Evolutionary conservation across 1,284 basidiomycete species (phyloP).

Genomic region (Termitomyces sp.): DNA sequence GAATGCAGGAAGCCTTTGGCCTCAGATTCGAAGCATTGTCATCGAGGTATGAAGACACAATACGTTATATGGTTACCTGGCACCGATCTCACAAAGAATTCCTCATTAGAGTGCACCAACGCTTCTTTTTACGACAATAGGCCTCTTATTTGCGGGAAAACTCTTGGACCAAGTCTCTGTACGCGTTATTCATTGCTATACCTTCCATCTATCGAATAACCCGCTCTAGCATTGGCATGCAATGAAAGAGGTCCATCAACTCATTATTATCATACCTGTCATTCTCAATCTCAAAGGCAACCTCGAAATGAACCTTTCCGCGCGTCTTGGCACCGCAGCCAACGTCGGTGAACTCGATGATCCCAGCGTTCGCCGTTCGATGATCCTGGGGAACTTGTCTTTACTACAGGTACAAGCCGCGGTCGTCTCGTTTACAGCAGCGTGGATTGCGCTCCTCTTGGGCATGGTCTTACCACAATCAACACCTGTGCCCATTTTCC

Average conservation of each 20-base stretch:
- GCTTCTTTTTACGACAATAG: slow-evolving; percentile 64
- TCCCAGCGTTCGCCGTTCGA: slow-evolving; percentile 54
- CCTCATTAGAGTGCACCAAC: slow-evolving; percentile 63
- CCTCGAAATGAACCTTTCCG: slow-evolving; percentile 89
- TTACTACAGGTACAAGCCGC: slow-evolving; percentile 93
- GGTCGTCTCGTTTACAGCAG: slow-evolving; percentile 84
- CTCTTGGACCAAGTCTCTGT: slow-evolving; percentile 83
- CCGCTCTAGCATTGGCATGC: slow-evolving; percentile 73
- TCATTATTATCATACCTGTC: slow-evolving; percentile 95
- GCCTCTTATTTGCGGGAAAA: slow-evolving; percentile 84
- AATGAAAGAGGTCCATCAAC: slow-evolving; percentile 87
- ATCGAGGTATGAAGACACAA: slow-evolving; percentile 47
- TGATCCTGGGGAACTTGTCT: slow-evolving; percentile 81
- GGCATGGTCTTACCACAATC: slow-evolving; percentile 56
- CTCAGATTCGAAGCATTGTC: slow-evolving; percentile 54
- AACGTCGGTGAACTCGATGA: slow-evolving; percentile 90
- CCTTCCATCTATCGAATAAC: neutral
- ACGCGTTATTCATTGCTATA: slow-evolving; percentile 24
- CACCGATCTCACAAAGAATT: neutral
- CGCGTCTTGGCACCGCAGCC: slow-evolving; percentile 69
- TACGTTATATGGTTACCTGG: slow-evolving; percentile 3
- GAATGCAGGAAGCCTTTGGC: slow-evolving; percentile 35
- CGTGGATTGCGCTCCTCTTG: slow-evolving; percentile 73
- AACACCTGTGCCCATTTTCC: slow-evolving; percentile 17
- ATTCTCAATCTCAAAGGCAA: slow-evolving; percentile 96